Conservation (phyloP, 768 basidiomycete species). For the Suillus tomentosus region DNA sequence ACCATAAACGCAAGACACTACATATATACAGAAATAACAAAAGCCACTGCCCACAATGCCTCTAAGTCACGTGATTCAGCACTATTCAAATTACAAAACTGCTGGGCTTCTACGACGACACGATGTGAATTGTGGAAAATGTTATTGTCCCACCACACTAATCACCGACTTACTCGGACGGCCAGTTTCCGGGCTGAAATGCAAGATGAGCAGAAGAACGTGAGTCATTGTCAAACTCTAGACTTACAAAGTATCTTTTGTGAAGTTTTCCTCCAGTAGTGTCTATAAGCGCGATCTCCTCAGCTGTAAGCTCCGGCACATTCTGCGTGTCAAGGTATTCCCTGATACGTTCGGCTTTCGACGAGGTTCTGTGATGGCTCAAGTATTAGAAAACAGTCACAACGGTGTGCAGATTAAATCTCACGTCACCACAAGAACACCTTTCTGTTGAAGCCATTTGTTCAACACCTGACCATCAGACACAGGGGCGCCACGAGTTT, state of each 20-base stretch:
- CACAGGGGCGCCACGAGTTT: constrained; percentile 26
- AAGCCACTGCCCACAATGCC: not conserved
- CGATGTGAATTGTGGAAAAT: too few relatives aligned
- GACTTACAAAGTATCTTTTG: constrained; percentile 30
- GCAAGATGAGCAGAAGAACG: constrained; percentile 4
- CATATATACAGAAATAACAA: not conserved
- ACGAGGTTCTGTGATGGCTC: constrained; percentile 31
- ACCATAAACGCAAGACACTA: constrained; percentile 19
- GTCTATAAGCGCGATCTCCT: constrained; percentile 29
- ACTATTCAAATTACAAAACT: too few relatives aligned
- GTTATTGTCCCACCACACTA: too few relatives aligned
- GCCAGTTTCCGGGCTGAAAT: constrained; percentile 20
- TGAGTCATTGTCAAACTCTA: not conserved
- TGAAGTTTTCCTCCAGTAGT: constrained; percentile 25
- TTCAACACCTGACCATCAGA: constrained; percentile 32
- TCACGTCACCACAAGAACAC: constrained; percentile 34
- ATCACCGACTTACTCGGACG: constrained; percentile 17
- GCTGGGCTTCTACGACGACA: too few relatives aligned
- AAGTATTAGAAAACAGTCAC: not conserved
- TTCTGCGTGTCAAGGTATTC: constrained; percentile 35
- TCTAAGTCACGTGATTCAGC: not conserved
- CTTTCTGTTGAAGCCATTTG: constrained; percentile 34
- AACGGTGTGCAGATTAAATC: constrained; percentile 5
- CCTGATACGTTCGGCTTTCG: constrained; percentile 33
- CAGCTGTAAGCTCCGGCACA: constrained; percentile 29